phyloP scores from a whole-genome alignment of 2,329 filamentous ascomycete species.

The Xylaria sp. region DNA sequence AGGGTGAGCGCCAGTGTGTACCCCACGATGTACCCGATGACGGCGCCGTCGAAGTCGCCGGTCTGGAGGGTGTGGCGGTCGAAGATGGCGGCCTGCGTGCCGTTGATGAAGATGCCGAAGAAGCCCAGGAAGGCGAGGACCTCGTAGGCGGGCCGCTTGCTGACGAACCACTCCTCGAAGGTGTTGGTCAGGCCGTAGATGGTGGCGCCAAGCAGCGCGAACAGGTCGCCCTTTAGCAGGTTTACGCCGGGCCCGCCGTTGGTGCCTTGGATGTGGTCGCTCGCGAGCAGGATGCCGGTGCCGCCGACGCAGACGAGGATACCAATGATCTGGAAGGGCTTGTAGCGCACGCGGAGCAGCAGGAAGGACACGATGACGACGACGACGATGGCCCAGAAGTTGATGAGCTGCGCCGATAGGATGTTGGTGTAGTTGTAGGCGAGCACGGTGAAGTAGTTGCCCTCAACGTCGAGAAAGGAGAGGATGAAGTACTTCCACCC shows the following conservation, averaged over 20 bases:
- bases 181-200: slow-evolving; percentile 93
- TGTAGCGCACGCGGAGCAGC: slow-evolving; percentile 89
- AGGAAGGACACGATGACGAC: slow-evolving; percentile 87
- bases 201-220: slow-evolving; percentile 87
- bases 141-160: slow-evolving; percentile 87
- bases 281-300: slow-evolving; percentile 85
- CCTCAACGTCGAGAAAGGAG: slow-evolving; percentile 92
- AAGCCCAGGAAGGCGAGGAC: slow-evolving; percentile 91
- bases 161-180: slow-evolving; percentile 93
- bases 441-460: slow-evolving; percentile 97
- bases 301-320: slow-evolving; percentile 93
- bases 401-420: slow-evolving; percentile 92
- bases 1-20: slow-evolving; percentile 85
- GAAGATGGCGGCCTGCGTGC: slow-evolving; percentile 89
- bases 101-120: slow-evolving; percentile 91
- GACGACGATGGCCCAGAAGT: slow-evolving; percentile 97
- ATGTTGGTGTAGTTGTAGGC: slow-evolving; percentile 95
- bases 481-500: slow-evolving; percentile 96
- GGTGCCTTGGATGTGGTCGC: slow-evolving; percentile 83
- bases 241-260: slow-evolving; percentile 76
- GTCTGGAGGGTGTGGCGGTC: slow-evolving; percentile 78
- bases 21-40: slow-evolving; percentile 86
- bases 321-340: slow-evolving; percentile 82
- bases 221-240: slow-evolving; percentile 90
- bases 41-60: slow-evolving; percentile 72